Evolutionary conservation across 208 protist species (phyloP).

Genomic region (Leptomonas seymouri): DNA sequence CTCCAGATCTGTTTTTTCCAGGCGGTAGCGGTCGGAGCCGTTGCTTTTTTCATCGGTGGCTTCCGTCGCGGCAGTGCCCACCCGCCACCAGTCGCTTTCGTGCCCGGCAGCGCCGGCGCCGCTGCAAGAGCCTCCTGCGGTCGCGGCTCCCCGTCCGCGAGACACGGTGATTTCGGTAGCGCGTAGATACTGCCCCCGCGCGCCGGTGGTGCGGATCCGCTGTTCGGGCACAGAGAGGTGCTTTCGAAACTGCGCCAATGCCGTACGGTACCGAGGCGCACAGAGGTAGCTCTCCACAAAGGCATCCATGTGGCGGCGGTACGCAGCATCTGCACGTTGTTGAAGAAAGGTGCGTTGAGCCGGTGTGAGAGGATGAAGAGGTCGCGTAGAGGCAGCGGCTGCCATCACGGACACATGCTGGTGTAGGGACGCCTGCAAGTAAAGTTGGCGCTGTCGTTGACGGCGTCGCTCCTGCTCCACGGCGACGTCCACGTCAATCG

Average conservation of each 20-base stretch:
- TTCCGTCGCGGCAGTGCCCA: background rate
- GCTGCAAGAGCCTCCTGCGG: background rate
- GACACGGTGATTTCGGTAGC: slow-evolving; percentile 10
- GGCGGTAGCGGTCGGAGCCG: slow-evolving; percentile 9
- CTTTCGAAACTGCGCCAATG: slow-evolving; percentile 42
- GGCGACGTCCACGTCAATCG: slow-evolving; percentile 44
- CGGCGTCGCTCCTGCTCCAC: slow-evolving; percentile 28
- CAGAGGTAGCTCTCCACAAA: slow-evolving; percentile 55
- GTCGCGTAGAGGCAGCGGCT: slow-evolving; percentile 1
- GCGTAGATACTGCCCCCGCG: slow-evolving; percentile 14
- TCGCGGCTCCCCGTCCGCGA: background rate
- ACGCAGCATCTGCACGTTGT: slow-evolving; percentile 21
- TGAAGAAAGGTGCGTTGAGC: slow-evolving; percentile 10
- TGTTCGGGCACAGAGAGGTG: slow-evolving; percentile 46
- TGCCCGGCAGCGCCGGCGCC: background rate
- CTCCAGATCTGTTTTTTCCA: slow-evolving; percentile 40
- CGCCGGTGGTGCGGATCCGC: slow-evolving; percentile 38
- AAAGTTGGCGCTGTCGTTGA: slow-evolving; percentile 22
- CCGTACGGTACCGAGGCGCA: slow-evolving; percentile 37
- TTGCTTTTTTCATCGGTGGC: background rate
- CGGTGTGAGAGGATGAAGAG: background rate
- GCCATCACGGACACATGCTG: too few species aligned
- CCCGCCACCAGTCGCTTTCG: slow-evolving; percentile 14
- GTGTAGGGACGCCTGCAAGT: too few species aligned
- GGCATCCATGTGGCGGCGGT: slow-evolving; percentile 42